Base-by-base conservation (phyloP, 2,329 filamentous ascomycete species). In the Dissoconium aciculare region DNA sequence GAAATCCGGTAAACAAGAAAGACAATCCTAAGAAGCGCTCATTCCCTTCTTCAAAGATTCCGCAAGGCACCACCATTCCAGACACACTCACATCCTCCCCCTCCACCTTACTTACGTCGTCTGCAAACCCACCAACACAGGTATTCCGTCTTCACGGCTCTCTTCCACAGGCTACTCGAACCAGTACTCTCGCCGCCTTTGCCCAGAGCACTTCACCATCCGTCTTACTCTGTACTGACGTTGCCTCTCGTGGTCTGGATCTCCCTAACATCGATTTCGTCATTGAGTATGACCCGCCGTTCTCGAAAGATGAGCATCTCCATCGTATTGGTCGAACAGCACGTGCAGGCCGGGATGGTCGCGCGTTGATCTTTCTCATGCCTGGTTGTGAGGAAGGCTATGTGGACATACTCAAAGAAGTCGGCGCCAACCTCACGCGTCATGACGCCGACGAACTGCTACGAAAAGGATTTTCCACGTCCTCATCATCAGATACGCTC, bases 311-410 rank as follows among this genome's bases (percentile, higher is more conserved):
- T 37, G 89, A 98, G 54, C 89, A 98, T 54, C 69, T 94, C 5
- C 89, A 98, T 59, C 78, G 89, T 33, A 82, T 95, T 33, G 89
- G 89, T 32, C 79, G 89, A 54, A 98, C 89, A 8, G 89, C 89
- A 3, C 81, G 89, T 64, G 82, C 91, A 1, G 89, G 89, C 11
- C 78, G 81, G 4, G 71, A 87, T 8, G 89, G 89, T 15, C 76
- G 85, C 33, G 84, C 89, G 1, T 67, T 81, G 8, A 74, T 95
- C 14, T 95, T 95, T 63, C 70, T 98, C 10, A 73, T 85, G 35
- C 89, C 89, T 0, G 89, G 89, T 11, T 74, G 73, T 34, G 89
- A 98, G 55, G 89, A 98, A 57, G 81, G 78, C 33, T 98, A 98
- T 53, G 74, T 93, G 23, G 66, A 74, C 3, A 64, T 87, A 1